phyloP scores from a whole-genome alignment of 1,284 basidiomycete genomes.

The Lentinula novae-zelandiae region DNA sequence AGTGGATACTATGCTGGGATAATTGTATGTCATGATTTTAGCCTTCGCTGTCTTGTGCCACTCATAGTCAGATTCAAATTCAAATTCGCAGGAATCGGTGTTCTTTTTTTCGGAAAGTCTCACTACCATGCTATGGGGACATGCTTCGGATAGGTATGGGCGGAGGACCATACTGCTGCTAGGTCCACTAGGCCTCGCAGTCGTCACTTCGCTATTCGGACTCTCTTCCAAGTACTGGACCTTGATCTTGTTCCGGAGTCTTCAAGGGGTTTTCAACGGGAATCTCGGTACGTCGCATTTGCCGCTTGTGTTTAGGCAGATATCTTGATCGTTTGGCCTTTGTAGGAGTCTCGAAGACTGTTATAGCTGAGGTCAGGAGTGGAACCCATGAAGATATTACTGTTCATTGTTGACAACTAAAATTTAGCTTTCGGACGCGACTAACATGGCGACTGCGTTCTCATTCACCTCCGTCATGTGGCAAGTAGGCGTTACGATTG shows the following conservation, averaged over 20 bases:
- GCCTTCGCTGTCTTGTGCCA: too few relatives aligned
- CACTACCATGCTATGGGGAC: neutral
- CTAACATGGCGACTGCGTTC: neutral
- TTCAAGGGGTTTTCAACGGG: neutral
- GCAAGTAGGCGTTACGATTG: neutral
- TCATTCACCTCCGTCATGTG: neutral
- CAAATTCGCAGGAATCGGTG: neutral
- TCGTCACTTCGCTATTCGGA: neutral
- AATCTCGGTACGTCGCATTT: neutral
- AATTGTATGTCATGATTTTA: conserved; percentile 26
- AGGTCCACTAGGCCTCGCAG: neutral
- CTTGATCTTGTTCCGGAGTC: neutral
- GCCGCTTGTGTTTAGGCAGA: neutral
- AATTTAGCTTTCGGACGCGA: neutral
- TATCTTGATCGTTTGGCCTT: neutral
- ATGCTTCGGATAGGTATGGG: neutral
- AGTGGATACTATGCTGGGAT: conserved; percentile 52
- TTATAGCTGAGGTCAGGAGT: neutral
- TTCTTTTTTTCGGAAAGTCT: neutral
- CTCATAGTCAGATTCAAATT: neutral
- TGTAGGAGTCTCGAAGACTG: neutral
- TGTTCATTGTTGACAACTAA: neutral
- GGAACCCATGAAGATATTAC: neutral
- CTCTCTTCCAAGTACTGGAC: neutral
- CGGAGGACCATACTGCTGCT: neutral